phyloP scores from a whole-genome alignment of 1,284 basidiomycete species.

The Apiotrichum akiyoshidainum region DNA sequence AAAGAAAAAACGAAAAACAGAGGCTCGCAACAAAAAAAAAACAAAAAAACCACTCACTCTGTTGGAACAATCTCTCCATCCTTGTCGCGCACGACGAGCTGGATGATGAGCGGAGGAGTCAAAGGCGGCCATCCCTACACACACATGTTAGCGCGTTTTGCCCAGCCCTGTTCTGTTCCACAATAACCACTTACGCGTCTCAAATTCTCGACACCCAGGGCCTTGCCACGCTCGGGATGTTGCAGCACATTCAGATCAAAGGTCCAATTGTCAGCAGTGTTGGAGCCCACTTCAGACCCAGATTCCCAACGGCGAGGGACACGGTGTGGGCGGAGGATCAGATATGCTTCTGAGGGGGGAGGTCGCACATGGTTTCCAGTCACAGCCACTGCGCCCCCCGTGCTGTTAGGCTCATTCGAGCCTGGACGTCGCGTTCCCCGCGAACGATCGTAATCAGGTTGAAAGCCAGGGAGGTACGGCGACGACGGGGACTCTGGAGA shows the following conservation, averaged over 20 bases:
- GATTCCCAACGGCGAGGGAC: constrained; percentile 18
- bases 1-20: neutral
- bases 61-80: constrained; percentile 16
- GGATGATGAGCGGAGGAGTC: constrained; percentile 20
- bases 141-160: neutral
- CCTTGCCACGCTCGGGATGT: constrained; percentile 20
- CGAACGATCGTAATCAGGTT: constrained; percentile 19
- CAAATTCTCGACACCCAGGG: constrained; percentile 18
- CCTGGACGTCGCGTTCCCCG: neutral
- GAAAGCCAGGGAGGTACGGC: constrained; percentile 17
- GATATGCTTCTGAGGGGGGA: constrained; percentile 19
- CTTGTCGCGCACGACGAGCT: constrained; percentile 18
- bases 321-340: constrained; percentile 18
- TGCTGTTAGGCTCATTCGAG: constrained; percentile 7
- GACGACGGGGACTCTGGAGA: constrained; percentile 3
- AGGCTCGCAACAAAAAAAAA: too few species aligned
- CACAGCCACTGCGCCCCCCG: constrained; percentile 9
- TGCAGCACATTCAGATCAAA: constrained; percentile 17
- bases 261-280: constrained; percentile 13
- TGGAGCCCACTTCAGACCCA: neutral
- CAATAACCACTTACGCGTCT: constrained; percentile 13
- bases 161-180: neutral
- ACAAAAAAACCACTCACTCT: constrained; percentile 11
- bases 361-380: constrained; percentile 13
- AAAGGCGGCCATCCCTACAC: constrained; percentile 21